Percentiles rank a stretch among this genome's conserved stretches.
phyloP scores from a whole-genome alignment of 2,329 filamentous ascomycete genomes.

The Westerdykella aurantiaca region DNA sequence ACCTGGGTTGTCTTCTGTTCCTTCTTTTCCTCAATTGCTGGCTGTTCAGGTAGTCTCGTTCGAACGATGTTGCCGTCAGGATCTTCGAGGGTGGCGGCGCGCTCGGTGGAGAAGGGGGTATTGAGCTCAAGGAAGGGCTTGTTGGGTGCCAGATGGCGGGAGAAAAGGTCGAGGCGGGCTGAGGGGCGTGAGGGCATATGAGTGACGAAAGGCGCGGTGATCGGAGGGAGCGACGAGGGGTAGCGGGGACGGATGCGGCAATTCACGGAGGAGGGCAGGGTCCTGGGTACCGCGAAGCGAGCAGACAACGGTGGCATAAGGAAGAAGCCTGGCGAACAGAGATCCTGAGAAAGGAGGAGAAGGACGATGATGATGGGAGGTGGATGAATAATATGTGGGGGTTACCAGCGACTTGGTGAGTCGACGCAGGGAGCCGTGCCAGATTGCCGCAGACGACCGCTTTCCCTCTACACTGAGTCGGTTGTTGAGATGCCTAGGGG shows the following conservation, averaged over 20 bases:
- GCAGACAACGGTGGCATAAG: too few relatives aligned
- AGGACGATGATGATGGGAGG: too few relatives aligned
- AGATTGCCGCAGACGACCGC: too few relatives aligned
- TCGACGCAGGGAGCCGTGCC: too few relatives aligned
- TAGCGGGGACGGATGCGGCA: conserved; percentile 3
- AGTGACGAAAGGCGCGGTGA: conserved; percentile 22
- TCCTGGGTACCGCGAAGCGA: too few relatives aligned
- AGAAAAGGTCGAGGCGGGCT: conserved; percentile 54
- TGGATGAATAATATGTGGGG: too few relatives aligned
- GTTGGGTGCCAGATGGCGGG: conserved; percentile 52
- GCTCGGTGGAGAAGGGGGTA: conserved; percentile 59
- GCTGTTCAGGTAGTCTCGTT: conserved; percentile 3
- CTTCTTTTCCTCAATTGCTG: conserved; percentile 11
- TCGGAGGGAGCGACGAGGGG: conserved; percentile 13
- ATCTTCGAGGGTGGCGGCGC: conserved; percentile 48
- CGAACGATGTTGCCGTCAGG: conserved; percentile 42
- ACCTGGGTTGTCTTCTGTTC: conserved; percentile 10
- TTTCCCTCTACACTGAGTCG: too few relatives aligned
- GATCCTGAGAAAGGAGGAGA: too few relatives aligned
- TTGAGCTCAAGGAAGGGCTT: conserved; percentile 54
- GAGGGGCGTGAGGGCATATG: conserved; percentile 34
- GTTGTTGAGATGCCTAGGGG: too few relatives aligned
- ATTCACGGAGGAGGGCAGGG: not conserved
- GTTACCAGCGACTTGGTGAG: too few relatives aligned
- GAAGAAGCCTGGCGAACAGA: too few relatives aligned